Base-by-base conservation (phyloP, 192 early-diverging fungal species). In the Entomortierella beljakovae region DNA sequence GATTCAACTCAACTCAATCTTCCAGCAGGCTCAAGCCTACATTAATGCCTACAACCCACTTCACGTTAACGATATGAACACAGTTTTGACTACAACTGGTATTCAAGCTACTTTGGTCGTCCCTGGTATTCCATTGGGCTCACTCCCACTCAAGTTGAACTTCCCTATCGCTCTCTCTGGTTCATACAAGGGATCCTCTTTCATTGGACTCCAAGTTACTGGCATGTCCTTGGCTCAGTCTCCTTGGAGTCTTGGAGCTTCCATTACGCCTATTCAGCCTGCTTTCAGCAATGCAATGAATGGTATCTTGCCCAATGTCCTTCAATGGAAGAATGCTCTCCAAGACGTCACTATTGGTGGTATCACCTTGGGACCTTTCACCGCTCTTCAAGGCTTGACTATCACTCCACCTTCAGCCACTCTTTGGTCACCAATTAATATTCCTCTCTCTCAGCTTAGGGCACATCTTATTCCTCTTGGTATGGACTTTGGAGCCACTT, bases 1-100 rank as follows among this genome's bases (percentile, higher is more conserved):
- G 32, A 40, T 74, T 34, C 51, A 59, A 38, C n/a, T 74, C 22
- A 66, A 74, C 57, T 53, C 63, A 3, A 34, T 66, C 51, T 74
- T 74, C 71, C 71, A 74, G 51, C 46, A 54, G 57, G 63, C 63
- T 25, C 71, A 74, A 52, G 57, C 57, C 51, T 74, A 66, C 51
- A 59, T 74, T 66, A 73, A 73, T 57, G 61, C 70, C 71, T 57
- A 66, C 50, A 74, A 66, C 64, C 50, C 71, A 51, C 63, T 74
- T n/a, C 71, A 74, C 49, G 38, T 74, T 13, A 66, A 46, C 32
- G 63, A 66, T 31, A 55, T 74, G 57, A 74, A 74, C 71, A 74
- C 71, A 18, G 71, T 74, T 25, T 46, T 74, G 71, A 74, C 71
- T 25, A 50, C 71, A n/a, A 61, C 63, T 7, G 71, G 71, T 13